Conservation (phyloP, 2,329 filamentous ascomycete species). For the Xylaria polymorpha region DNA sequence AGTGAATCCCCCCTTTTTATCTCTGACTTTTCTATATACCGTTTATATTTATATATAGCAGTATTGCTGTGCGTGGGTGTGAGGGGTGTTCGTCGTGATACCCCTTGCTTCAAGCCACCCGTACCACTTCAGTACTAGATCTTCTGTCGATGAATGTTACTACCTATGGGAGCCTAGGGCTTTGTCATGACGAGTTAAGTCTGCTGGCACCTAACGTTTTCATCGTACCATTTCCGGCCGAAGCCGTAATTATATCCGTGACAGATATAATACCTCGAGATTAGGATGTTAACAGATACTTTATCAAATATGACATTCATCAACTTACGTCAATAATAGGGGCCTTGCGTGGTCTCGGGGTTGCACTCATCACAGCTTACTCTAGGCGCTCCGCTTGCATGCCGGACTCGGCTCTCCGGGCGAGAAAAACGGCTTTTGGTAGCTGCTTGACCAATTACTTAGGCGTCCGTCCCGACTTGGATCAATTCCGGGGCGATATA, state of each 20-base stretch:
- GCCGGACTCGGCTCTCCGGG: conserved; percentile 11
- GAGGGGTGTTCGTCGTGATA: too few species aligned
- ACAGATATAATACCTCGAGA: conserved; percentile 2
- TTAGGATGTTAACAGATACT: too few species aligned
- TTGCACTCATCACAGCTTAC: conserved; percentile 10
- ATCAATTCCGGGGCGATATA: conserved; percentile 18
- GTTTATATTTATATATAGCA: too few species aligned
- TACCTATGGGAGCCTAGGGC: not conserved
- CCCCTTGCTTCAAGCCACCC: too few species aligned
- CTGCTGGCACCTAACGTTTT: not conserved
- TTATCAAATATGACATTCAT: not conserved
- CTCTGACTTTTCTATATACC: too few species aligned
- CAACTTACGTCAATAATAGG: conserved; percentile 20
- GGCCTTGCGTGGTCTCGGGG: not conserved
- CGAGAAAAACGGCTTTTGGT: conserved; percentile 14
- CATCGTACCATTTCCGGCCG: conserved; percentile 5
- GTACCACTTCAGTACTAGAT: not conserved
- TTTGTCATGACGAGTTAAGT: not conserved
- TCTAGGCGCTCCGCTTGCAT: not conserved
- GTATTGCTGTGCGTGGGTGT: too few species aligned
- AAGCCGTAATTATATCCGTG: conserved; percentile 6
- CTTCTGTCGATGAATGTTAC: conserved; percentile 8
- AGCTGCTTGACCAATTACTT: conserved; percentile 11
- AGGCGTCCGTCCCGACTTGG: not conserved
- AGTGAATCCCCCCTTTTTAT: too few species aligned